Evolutionary conservation across 441 rosid genomes (phyloP).

Genomic region (Aquilaria agallochum): DNA sequence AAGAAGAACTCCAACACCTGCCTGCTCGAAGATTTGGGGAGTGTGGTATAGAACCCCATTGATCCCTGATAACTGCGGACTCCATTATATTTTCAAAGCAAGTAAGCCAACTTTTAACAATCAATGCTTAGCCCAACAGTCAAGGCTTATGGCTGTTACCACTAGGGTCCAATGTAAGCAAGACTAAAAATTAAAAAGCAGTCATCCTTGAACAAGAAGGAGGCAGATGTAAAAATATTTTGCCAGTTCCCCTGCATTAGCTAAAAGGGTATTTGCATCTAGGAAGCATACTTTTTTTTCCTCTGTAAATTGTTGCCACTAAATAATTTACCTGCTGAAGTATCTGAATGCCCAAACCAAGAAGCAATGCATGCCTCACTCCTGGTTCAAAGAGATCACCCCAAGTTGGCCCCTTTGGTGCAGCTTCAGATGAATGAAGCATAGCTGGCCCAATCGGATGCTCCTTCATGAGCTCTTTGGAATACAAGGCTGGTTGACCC

Average conservation of each 20-base stretch:
- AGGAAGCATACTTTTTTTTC: too few species aligned
- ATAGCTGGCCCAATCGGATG: conserved; percentile 55
- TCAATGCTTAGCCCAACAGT: too few species aligned
- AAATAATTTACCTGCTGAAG: conserved; percentile 66
- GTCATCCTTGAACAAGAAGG: neutral
- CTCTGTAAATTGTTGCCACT: too few species aligned
- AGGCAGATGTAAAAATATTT: too few species aligned
- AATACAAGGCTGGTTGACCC: conserved; percentile 66
- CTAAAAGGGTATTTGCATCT: too few species aligned
- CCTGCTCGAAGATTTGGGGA: conserved; percentile 49
- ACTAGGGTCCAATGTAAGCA: neutral
- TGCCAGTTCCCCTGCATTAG: too few species aligned
- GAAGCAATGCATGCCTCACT: conserved; percentile 68
- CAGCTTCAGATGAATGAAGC: conserved; percentile 56
- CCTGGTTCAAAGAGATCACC: conserved; percentile 73
- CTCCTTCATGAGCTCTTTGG: conserved; percentile 42
- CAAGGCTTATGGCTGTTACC: too few species aligned
- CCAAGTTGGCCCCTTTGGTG: conserved; percentile 57
- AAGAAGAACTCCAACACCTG: conserved; percentile 45
- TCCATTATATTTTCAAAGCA: too few species aligned
- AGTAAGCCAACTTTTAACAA: too few species aligned
- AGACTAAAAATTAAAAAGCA: neutral
- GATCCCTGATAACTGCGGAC: conserved; percentile 48
- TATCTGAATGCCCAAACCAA: conserved; percentile 79
- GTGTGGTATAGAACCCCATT: conserved; percentile 55